phyloP scores from a whole-genome alignment of 768 basidiomycete species.

The Gloeophyllum trabeum region DNA sequence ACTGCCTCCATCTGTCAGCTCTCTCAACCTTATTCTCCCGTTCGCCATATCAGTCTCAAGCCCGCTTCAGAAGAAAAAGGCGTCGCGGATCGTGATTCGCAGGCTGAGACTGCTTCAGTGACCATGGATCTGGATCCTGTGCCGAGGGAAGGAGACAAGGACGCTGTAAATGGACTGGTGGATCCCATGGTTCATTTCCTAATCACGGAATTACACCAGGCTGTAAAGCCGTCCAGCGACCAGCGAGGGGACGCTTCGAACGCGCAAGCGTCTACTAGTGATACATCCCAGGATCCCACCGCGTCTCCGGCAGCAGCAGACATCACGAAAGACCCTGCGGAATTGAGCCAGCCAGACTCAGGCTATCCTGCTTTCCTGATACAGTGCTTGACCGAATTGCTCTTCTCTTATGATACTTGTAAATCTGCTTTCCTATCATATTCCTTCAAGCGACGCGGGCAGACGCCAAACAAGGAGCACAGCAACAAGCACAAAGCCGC shows the following conservation, averaged over 20 bases:
- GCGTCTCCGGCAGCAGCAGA: background rate
- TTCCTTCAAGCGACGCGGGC: slow-evolving; percentile 48
- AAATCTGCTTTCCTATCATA: slow-evolving; percentile 82
- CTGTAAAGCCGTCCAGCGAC: slow-evolving; percentile 25
- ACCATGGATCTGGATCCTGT: background rate
- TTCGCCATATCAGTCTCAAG: slow-evolving; percentile 51
- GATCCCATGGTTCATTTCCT: slow-evolving; percentile 63
- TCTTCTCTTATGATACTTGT: slow-evolving; percentile 89
- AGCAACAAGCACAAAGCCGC: slow-evolving; percentile 46
- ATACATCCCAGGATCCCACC: background rate
- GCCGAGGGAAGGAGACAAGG: no score
- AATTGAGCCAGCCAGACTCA: slow-evolving; percentile 13
- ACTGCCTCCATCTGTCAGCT: slow-evolving; percentile 65
- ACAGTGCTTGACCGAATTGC: slow-evolving; percentile 84
- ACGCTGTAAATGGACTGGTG: slow-evolving; percentile 28
- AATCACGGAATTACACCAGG: slow-evolving; percentile 55
- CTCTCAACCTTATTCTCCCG: slow-evolving; percentile 45
- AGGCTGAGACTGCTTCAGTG: background rate
- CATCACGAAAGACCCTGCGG: background rate
- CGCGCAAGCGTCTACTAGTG: background rate
- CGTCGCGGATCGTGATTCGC: background rate
- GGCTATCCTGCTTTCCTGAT: slow-evolving; percentile 75
- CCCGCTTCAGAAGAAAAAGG: slow-evolving; percentile 14
- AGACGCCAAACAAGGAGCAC: slow-evolving; percentile 54
- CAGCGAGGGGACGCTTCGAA: background rate